Evolutionary conservation across 495 filamentous ascomycete genomes (phyloP).

Genomic region (Trichoderma erinaceum): DNA sequence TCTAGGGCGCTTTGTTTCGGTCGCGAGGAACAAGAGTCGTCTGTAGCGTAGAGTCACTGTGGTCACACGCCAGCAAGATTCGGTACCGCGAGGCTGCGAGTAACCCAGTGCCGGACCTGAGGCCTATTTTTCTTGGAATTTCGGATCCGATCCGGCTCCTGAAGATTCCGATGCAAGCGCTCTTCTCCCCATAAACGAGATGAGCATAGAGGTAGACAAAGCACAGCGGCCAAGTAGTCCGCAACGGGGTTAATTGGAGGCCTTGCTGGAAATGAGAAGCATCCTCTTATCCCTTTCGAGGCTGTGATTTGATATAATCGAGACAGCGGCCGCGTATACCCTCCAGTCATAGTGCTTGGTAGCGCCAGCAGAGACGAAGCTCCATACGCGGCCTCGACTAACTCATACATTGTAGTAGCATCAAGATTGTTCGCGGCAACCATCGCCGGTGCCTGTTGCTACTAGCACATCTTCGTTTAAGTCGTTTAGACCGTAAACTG

Average conservation of each 20-base stretch:
- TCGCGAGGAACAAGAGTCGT: neutral
- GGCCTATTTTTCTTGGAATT: neutral
- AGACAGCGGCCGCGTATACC: neutral
- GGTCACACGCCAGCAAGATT: slow-evolving; percentile 6
- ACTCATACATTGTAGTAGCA: neutral
- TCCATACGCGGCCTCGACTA: neutral
- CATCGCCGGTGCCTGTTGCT: neutral
- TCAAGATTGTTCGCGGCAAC: neutral
- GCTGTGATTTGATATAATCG: neutral
- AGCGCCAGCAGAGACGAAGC: neutral
- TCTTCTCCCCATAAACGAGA: neutral
- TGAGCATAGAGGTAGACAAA: neutral
- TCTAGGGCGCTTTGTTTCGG: neutral
- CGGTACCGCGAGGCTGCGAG: neutral
- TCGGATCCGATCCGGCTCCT: slow-evolving; percentile 6
- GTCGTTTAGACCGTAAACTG: neutral
- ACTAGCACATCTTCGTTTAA: neutral
- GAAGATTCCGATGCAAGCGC: slow-evolving; percentile 5
- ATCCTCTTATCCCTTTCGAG: neutral
- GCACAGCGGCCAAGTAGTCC: neutral
- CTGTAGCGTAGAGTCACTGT: neutral
- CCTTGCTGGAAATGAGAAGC: neutral
- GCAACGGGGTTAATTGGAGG: neutral
- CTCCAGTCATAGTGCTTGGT: neutral
- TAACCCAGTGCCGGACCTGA: neutral